These are phyloP conservation scores for Pouteria glomerata DNA, from an alignment of 148 eudicot genomes.

Conservation along the genomic window DNA sequence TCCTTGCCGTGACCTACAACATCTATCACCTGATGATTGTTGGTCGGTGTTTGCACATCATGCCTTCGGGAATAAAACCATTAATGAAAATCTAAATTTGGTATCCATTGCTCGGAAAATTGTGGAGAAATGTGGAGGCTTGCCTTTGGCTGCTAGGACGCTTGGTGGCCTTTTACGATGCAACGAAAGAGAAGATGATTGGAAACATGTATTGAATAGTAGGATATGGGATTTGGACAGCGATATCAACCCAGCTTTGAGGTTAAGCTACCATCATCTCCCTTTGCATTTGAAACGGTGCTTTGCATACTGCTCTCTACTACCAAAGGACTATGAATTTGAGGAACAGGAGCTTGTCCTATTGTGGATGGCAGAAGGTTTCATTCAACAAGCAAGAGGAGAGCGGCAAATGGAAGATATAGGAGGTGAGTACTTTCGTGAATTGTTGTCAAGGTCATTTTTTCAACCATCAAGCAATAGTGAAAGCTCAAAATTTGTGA, in stretches of 20 bases:
- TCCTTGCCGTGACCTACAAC: too few relatives aligned
- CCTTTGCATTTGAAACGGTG: too few relatives aligned
- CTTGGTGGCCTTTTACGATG: constrained; percentile 7
- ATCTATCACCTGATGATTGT: neutral
- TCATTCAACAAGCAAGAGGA: neutral
- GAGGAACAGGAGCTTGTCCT: constrained; percentile 16
- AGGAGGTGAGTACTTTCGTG: constrained; percentile 7
- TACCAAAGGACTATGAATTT: too few relatives aligned
- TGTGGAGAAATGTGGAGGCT: too few relatives aligned
- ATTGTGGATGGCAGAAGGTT: too few relatives aligned
- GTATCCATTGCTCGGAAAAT: neutral
- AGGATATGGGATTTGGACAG: constrained; percentile 19
- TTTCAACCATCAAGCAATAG: too few relatives aligned
- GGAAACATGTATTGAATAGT: constrained; percentile 10
- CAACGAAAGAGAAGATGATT: too few relatives aligned
- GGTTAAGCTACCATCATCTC: too few relatives aligned
- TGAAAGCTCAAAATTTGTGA: constrained; percentile 4
- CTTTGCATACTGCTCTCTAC: too few relatives aligned
- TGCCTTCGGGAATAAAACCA: neutral
- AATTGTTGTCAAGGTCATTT: too few relatives aligned
- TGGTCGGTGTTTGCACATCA: neutral
- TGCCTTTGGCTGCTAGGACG: neutral
- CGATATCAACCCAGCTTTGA: too few relatives aligned
- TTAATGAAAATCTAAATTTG: too few relatives aligned
- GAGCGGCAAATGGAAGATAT: constrained; percentile 11